A percentile compares a stretch with the other conserved stretches of the same genome.
phyloP scores from a whole-genome alignment of 1,284 basidiomycete genomes.

The Sanghuangporus baumii region DNA sequence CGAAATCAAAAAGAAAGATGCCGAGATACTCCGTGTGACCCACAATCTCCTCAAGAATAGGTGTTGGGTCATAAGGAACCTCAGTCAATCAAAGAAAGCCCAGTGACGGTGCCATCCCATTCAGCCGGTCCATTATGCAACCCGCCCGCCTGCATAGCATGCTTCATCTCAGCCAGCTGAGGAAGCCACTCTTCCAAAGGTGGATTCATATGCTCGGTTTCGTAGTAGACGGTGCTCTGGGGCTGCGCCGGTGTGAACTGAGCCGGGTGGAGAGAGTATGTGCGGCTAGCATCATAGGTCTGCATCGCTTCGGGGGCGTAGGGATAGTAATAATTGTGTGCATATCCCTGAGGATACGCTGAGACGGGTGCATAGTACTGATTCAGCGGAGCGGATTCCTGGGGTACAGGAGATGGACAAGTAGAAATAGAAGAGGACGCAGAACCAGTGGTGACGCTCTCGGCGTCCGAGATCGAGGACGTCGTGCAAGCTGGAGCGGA shows the following conservation, averaged over 20 bases:
- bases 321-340: background rate
- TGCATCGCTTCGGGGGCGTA: background rate
- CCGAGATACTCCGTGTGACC: too few relatives aligned
- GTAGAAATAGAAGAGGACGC: background rate
- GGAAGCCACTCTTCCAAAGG: background rate
- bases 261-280: background rate
- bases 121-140: background rate
- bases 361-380: background rate
- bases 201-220: background rate
- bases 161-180: background rate
- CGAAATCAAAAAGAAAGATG: too few relatives aligned
- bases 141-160: background rate
- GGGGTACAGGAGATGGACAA: background rate
- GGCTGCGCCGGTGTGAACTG: background rate
- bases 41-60: too few relatives aligned
- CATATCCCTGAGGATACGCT: background rate
- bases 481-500: background rate
- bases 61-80: background rate
- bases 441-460: background rate
- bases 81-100: background rate
- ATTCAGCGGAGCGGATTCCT: background rate
- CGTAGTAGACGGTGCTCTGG: background rate
- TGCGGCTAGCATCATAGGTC: background rate
- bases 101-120: background rate
- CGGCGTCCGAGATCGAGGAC: background rate